Percentiles rank a stretch among this genome's conserved stretches.
These are phyloP conservation scores for Xylaria flabelliformis DNA, from an alignment of 495 filamentous ascomycete species.

Conservation along the genomic window DNA sequence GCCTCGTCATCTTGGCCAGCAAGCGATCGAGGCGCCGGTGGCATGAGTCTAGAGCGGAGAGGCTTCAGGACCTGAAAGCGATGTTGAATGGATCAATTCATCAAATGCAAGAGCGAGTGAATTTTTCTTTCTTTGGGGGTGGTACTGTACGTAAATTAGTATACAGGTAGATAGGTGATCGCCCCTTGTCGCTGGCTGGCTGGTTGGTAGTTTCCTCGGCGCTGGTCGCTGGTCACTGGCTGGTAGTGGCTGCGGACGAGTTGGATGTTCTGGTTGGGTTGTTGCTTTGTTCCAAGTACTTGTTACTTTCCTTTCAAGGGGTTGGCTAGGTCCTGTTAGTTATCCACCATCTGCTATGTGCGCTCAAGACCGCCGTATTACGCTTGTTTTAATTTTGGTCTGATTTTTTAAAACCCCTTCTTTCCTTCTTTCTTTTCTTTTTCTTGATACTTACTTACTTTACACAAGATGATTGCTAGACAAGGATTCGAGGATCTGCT, in stretches of 20 bases:
- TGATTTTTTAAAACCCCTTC: background rate
- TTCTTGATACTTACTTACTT: background rate
- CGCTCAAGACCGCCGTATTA: background rate
- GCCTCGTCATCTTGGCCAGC: constrained; percentile 68
- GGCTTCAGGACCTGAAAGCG: constrained; percentile 19
- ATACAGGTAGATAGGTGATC: background rate
- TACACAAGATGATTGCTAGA: background rate
- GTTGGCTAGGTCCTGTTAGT: constrained; percentile 1
- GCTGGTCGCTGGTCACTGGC: too few relatives aligned
- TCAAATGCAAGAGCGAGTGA: constrained; percentile 16
- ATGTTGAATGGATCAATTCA: constrained; percentile 26
- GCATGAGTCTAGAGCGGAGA: constrained; percentile 36
- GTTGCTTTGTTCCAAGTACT: background rate
- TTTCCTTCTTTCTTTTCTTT: background rate
- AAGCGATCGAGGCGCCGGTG: constrained; percentile 30
- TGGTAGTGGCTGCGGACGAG: background rate
- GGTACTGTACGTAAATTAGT: constrained; percentile 10
- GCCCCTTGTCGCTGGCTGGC: constrained; percentile 25
- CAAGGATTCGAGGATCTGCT: constrained; percentile 15
- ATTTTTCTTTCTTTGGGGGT: constrained; percentile 8
- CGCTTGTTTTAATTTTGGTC: background rate
- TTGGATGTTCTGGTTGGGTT: background rate
- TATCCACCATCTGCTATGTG: too few relatives aligned
- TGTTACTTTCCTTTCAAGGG: background rate
- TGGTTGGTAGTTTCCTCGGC: background rate